Conservation (phyloP, 345 rosid genomes). For the Raphanus sativus region DNA sequence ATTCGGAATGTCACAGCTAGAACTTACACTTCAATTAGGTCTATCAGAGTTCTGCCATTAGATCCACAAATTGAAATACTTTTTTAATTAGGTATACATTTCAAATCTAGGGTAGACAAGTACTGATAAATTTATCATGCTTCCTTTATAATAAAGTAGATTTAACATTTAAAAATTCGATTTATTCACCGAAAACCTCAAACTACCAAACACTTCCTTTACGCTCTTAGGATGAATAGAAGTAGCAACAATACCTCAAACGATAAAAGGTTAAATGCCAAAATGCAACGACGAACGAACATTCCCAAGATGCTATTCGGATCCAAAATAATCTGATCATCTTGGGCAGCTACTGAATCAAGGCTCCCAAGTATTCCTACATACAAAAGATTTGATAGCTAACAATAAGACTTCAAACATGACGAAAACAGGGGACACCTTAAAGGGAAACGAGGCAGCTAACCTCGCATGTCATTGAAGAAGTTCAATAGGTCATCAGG, state of each 20-base stretch:
- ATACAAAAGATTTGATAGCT: constrained; percentile 9
- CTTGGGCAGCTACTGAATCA: constrained; percentile 67
- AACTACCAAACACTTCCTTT: neutral
- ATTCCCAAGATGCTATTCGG: constrained; percentile 80
- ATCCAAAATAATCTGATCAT: constrained; percentile 80
- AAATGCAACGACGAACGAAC: constrained; percentile 86
- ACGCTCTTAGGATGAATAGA: neutral
- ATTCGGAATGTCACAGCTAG: neutral
- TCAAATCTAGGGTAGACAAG: neutral
- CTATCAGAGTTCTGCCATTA: constrained; percentile 1
- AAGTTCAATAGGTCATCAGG: constrained; percentile 84
- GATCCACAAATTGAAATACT: neutral
- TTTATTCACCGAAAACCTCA: neutral
- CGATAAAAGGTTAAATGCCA: constrained; percentile 71
- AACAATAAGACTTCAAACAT: constrained; percentile 7
- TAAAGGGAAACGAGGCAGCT: constrained; percentile 20
- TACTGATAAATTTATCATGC: neutral
- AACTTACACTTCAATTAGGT: constrained; percentile 10
- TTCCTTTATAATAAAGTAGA: neutral
- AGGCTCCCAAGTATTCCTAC: constrained; percentile 72
- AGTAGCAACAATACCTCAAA: constrained; percentile 64
- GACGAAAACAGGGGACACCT: neutral
- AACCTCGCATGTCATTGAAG: constrained; percentile 81
- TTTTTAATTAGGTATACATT: neutral
- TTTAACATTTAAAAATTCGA: neutral